Base-by-base conservation (phyloP, 352 stramenopile species). In the Thraustochytrium striatum region DNA sequence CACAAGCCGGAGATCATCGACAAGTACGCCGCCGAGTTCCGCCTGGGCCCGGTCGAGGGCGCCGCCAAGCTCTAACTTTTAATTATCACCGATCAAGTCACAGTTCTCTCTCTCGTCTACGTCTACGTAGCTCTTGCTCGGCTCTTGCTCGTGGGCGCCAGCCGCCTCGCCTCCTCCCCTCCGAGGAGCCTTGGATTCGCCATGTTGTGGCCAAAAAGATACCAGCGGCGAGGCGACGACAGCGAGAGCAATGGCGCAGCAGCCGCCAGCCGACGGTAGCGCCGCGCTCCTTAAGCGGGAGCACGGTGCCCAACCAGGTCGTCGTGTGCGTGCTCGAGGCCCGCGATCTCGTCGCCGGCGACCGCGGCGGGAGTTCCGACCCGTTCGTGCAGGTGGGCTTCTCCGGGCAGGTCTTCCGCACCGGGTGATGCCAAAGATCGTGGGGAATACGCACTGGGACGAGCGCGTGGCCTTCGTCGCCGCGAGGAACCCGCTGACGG, bases 1-100 rank as follows among this genome's bases (percentile, higher is more conserved):
- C 70, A 80, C 58, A 80, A 80, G 58, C 70, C 52, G 16, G 70
- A 80, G 70, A 75, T 80, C 38, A 57, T 80, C 0, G 28, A 57
- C 55, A 80, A 80, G 58, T 80, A 75, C 47, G 70, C 53, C 43
- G 41, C 55, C 28, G 70, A 80, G 41, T 75, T 65, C 53, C 32
- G 58, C 35, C 43, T 80, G 35, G 70, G 70, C 38, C 30, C 59
- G 25, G 59, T 70, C 9, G 59, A 33, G 41, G 35, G 35, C 44
- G 30, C 44, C 59, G 50, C 59, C 33, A 70, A 70, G 59, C 59
- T 70, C 59, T 70, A 70, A 70, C 35, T 19, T 61, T 47, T n/a
- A n/a, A n/a, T n/a, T n/a, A n/a, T n/a, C n/a, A n/a, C n/a, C n/a
- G n/a, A n/a, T n/a, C n/a, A n/a, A n/a, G n/a, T n/a, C n/a, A n/a